Evolutionary conservation across 352 stramenopile genomes (phyloP).

Genomic region (Pythium dissimile): DNA sequence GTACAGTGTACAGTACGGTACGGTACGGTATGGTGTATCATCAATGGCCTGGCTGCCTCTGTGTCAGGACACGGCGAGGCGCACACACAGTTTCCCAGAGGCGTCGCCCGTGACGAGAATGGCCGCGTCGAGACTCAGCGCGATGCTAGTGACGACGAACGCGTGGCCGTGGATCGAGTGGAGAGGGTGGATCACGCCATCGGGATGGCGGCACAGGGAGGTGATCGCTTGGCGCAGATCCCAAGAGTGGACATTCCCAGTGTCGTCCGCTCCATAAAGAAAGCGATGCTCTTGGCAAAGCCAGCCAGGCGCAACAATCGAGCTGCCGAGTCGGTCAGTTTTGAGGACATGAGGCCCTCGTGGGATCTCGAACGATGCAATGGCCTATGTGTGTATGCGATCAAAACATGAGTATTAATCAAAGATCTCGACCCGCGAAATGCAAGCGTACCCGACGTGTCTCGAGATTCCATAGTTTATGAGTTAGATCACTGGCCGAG

Average conservation of each 20-base stretch:
- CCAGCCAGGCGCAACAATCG: neutral
- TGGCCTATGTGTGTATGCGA: too few species aligned
- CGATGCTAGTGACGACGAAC: conserved; percentile 18
- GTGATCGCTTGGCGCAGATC: conserved; percentile 1
- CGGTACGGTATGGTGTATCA: too few species aligned
- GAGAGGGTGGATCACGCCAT: neutral
- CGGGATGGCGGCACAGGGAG: neutral
- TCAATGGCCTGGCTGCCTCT: neutral
- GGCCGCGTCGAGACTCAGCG: conserved; percentile 13
- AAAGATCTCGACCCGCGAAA: too few species aligned
- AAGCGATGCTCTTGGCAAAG: conserved; percentile 12
- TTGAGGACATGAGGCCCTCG: too few species aligned
- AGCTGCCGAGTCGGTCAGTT: too few species aligned
- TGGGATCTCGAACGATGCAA: conserved; percentile 3
- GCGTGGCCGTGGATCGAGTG: conserved; percentile 8
- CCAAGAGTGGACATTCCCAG: conserved; percentile 9
- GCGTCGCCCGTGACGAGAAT: conserved; percentile 21
- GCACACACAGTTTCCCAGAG: conserved; percentile 17
- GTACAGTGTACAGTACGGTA: too few species aligned
- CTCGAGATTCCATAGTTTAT: conserved; percentile 16
- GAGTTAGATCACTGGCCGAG: conserved; percentile 5
- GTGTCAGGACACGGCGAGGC: neutral
- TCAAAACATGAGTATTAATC: too few species aligned
- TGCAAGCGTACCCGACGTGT: neutral
- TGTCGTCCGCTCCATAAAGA: conserved; percentile 11